A percentile compares a stretch with the other conserved stretches of the same genome.
phyloP scores from a whole-genome alignment of 352 stramenopile genomes.

The Detonula confervacea region DNA sequence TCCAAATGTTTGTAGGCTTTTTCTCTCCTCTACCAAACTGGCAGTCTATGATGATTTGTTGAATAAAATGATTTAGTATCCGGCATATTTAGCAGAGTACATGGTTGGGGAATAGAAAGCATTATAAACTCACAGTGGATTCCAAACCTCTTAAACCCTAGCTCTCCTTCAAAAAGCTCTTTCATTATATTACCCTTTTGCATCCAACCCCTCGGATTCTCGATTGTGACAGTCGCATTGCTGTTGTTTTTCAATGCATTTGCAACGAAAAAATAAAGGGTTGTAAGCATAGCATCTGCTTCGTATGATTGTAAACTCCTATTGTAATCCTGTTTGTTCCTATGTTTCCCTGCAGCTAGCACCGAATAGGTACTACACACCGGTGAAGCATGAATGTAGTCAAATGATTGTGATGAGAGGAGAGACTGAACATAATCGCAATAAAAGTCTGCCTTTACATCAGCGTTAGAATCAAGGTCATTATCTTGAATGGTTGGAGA shows the following conservation, averaged over 20 bases:
- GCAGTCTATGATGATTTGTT: no score
- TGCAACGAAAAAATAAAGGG: slow-evolving; percentile 29
- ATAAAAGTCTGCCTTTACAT: slow-evolving; percentile 44
- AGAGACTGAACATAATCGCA: slow-evolving; percentile 31
- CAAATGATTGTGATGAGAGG: slow-evolving; percentile 7
- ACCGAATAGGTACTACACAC: slow-evolving; percentile 50
- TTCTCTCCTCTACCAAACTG: slow-evolving; percentile 45
- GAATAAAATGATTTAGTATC: no score
- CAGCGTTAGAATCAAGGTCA: slow-evolving; percentile 46
- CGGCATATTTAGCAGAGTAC: no score
- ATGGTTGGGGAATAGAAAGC: not conserved
- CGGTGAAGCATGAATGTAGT: slow-evolving; percentile 66
- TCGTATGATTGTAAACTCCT: slow-evolving; percentile 24
- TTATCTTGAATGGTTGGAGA: slow-evolving; percentile 6
- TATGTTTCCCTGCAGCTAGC: slow-evolving; percentile 42
- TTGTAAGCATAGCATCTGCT: slow-evolving; percentile 29
- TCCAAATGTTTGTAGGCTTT: slow-evolving; percentile 51
- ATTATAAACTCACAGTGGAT: slow-evolving; percentile 25
- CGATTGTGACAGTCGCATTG: slow-evolving; percentile 40
- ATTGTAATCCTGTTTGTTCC: slow-evolving; percentile 40
- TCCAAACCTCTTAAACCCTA: slow-evolving; percentile 24
- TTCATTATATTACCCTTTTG: slow-evolving; percentile 36
- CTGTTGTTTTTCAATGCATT: slow-evolving; percentile 23
- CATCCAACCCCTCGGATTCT: slow-evolving; percentile 45
- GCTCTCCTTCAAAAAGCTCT: slow-evolving; percentile 25